These are phyloP conservation scores for Geum urbanum DNA, from an alignment of 306 rosid species.

Conservation along the genomic window DNA sequence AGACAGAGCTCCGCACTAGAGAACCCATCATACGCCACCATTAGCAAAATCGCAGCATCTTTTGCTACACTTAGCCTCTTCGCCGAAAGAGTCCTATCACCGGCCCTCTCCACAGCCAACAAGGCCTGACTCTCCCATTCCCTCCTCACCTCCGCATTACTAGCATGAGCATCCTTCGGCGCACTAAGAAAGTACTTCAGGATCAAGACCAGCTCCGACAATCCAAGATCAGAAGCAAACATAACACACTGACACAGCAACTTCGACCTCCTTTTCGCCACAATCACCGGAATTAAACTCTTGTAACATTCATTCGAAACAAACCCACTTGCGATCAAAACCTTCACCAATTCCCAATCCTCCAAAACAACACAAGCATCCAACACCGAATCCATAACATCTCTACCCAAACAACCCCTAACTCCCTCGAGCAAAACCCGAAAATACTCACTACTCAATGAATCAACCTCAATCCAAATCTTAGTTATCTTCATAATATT, in stretches of 20 bases:
- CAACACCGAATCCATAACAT: conserved; percentile 57
- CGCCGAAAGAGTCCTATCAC: conserved; percentile 30
- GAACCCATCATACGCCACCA: conserved; percentile 75
- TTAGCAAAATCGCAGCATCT: conserved; percentile 72
- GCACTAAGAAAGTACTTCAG: conserved; percentile 71
- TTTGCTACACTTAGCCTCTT: conserved; percentile 43
- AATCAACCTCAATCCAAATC: conserved; percentile 33
- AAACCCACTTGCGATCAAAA: conserved; percentile 52
- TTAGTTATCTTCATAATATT: conserved; percentile 39
- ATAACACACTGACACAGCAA: conserved; percentile 62
- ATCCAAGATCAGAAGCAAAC: conserved; percentile 58
- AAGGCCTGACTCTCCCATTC: conserved; percentile 77
- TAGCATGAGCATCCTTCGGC: conserved; percentile 33
- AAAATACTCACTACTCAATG: conserved; percentile 30
- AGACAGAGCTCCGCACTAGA: conserved; percentile 59
- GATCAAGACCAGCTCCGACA: conserved; percentile 52
- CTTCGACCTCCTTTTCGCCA: conserved; percentile 52
- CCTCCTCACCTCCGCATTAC: conserved; percentile 50
- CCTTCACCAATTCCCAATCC: conserved; percentile 70
- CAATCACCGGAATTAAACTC: conserved; percentile 42
- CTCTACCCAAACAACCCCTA: conserved; percentile 41
- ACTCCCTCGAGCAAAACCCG: conserved; percentile 43
- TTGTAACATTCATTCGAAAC: conserved; percentile 45
- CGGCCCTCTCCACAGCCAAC: conserved; percentile 50
- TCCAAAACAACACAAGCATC: conserved; percentile 55